phyloP scores from a whole-genome alignment of 2,329 filamentous ascomycete genomes.

The Nemania bipapillata region DNA sequence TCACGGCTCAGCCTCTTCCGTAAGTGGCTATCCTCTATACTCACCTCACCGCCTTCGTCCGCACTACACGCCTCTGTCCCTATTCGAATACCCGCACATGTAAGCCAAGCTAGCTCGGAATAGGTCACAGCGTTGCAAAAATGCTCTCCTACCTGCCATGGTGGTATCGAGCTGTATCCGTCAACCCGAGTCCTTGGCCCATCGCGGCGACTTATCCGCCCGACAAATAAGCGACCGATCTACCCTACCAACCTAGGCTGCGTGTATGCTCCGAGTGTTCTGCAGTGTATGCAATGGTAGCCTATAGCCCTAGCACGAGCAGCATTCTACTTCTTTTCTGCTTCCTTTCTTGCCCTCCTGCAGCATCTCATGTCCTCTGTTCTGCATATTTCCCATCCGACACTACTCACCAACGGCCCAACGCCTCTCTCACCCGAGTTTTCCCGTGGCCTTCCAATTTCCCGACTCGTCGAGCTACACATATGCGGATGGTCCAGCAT shows the following conservation, averaged over 20 bases:
- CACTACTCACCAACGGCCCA: background rate
- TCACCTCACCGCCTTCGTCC: slow-evolving; percentile 16
- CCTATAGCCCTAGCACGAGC: background rate
- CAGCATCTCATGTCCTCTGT: slow-evolving; percentile 6
- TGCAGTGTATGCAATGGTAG: background rate
- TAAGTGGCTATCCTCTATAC: background rate
- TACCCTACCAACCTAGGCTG: background rate
- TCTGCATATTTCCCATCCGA: background rate
- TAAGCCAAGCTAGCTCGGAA: background rate
- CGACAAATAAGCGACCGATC: background rate
- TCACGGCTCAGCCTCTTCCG: slow-evolving; percentile 19
- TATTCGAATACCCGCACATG: background rate
- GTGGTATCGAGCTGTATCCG: background rate
- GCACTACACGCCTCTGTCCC: background rate
- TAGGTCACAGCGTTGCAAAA: background rate
- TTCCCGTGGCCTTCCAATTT: background rate
- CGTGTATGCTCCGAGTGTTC: background rate
- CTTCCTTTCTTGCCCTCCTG: background rate
- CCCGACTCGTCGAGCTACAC: background rate
- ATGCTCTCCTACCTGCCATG: background rate
- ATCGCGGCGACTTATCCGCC: background rate
- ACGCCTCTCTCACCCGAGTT: background rate
- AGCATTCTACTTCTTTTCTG: background rate
- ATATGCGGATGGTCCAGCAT: background rate
- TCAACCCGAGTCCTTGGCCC: background rate